Conservation (phyloP, 495 filamentous ascomycete species). For the Cercophora newfieldiana region DNA sequence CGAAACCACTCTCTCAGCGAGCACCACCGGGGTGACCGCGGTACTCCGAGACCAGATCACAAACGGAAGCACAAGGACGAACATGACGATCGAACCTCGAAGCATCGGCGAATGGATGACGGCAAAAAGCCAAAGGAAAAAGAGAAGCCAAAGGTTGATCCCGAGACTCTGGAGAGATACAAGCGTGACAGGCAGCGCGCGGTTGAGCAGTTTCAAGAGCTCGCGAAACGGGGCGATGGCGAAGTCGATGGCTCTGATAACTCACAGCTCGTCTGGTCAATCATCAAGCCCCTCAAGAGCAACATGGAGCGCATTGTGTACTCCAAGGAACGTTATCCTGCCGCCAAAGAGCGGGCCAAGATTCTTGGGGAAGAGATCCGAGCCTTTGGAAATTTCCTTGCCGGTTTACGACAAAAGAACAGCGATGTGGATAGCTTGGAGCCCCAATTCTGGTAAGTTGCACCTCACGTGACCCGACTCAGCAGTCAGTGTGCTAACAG, state of each 20-base stretch:
- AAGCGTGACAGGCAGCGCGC: constrained; percentile 36
- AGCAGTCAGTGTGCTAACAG: constrained; percentile 19
- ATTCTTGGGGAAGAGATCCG: constrained; percentile 48
- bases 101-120: constrained; percentile 37
- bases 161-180: constrained; percentile 36
- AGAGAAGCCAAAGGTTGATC: constrained; percentile 36
- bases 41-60: constrained; percentile 44
- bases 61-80: constrained; percentile 48
- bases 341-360: constrained; percentile 47
- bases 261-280: constrained; percentile 41
- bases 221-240: constrained; percentile 33
- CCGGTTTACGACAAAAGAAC: constrained; percentile 38
- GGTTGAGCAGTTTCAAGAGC: constrained; percentile 36
- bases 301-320: constrained; percentile 46
- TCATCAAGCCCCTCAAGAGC: constrained; percentile 45
- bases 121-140: constrained; percentile 34
- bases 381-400: constrained; percentile 47
- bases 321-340: constrained; percentile 43
- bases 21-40: constrained; percentile 49
- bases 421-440: constrained; percentile 43
- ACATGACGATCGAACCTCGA: constrained; percentile 37
- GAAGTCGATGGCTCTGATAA: constrained; percentile 37
- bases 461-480: background rate
- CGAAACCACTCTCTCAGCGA: constrained; percentile 44
- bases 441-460: constrained; percentile 48